Evolutionary conservation across 805 yeast species (phyloP).

Genomic region (Lipomyces mesembrius): DNA sequence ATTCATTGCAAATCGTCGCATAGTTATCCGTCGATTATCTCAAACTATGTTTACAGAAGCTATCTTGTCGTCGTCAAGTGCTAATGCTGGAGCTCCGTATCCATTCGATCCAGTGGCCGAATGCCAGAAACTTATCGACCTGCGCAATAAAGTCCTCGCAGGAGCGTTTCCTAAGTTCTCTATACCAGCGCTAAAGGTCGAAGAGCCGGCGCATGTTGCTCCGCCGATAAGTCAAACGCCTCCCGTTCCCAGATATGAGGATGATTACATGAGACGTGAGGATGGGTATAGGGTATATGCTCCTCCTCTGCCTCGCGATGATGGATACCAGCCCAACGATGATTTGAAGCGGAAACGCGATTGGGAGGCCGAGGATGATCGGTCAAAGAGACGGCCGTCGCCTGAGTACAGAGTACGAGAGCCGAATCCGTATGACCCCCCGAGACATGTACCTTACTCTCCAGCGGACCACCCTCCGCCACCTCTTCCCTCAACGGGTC

Average conservation of each 20-base stretch:
- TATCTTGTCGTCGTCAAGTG: background rate
- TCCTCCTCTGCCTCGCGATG: constrained; percentile 3
- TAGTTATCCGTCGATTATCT: background rate
- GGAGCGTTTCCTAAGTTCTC: constrained; percentile 32
- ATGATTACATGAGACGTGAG: constrained; percentile 1
- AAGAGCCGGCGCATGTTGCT: constrained; percentile 3
- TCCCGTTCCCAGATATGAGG: background rate
- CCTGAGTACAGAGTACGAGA: background rate
- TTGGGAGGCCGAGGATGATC: constrained; percentile 2
- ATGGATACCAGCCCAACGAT: constrained; percentile 12
- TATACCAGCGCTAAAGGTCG: background rate
- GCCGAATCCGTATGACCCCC: background rate
- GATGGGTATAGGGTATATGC: constrained; percentile 10
- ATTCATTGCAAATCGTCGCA: background rate
- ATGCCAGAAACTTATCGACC: constrained; percentile 32
- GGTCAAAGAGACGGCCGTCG: background rate
- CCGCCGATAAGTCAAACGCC: constrained; percentile 3
- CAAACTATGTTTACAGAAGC: background rate
- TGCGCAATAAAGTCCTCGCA: constrained; percentile 27
- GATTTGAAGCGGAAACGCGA: constrained; percentile 20
- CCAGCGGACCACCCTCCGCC: constrained; percentile 2
- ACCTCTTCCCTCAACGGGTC: background rate
- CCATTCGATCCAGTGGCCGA: constrained; percentile 34
- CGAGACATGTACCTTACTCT: constrained; percentile 3
- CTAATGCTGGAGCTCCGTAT: background rate